Conservation (phyloP, 768 basidiomycete species). For the Agaricus blazei region DNA sequence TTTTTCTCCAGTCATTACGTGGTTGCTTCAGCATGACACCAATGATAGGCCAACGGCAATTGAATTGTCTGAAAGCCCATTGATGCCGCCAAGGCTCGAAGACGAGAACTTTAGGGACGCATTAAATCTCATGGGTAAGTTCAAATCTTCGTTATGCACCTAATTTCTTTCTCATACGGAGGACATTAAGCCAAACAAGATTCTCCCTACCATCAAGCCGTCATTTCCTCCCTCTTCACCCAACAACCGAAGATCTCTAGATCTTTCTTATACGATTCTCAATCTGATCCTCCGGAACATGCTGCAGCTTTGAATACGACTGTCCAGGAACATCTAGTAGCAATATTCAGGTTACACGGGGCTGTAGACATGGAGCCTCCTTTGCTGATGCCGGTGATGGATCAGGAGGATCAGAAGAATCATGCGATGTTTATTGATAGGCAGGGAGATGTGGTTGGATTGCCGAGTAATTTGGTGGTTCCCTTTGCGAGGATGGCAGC, state of each 20-base stretch:
- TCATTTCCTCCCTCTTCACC: slow-evolving; percentile 74
- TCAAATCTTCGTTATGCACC: background rate
- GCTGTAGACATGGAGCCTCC: slow-evolving; percentile 86
- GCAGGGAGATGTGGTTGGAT: slow-evolving; percentile 68
- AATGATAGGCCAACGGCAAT: slow-evolving; percentile 71
- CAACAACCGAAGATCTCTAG: slow-evolving; percentile 62
- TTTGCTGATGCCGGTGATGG: slow-evolving; percentile 69
- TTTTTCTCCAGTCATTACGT: slow-evolving; percentile 56
- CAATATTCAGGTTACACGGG: slow-evolving; percentile 85
- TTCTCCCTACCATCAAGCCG: slow-evolving; percentile 74
- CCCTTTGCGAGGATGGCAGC: slow-evolving; percentile 86
- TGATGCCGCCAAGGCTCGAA: slow-evolving; percentile 74
- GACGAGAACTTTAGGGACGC: slow-evolving; percentile 86
- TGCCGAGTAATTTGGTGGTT: slow-evolving; percentile 68
- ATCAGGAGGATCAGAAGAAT: slow-evolving; percentile 56
- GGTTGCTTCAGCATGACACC: slow-evolving; percentile 80
- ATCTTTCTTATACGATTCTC: slow-evolving; percentile 70
- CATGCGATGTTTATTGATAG: slow-evolving; percentile 76
- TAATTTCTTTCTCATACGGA: background rate
- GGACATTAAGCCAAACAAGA: slow-evolving; percentile 59
- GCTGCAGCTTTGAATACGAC: slow-evolving; percentile 63
- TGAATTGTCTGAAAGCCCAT: slow-evolving; percentile 75
- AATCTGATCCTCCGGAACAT: slow-evolving; percentile 64
- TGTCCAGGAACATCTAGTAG: slow-evolving; percentile 69
- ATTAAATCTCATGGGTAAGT: slow-evolving; percentile 66